Evolutionary conservation across 371 early-diverging fungal species (phyloP).

Genomic region (Mortierella sp.): DNA sequence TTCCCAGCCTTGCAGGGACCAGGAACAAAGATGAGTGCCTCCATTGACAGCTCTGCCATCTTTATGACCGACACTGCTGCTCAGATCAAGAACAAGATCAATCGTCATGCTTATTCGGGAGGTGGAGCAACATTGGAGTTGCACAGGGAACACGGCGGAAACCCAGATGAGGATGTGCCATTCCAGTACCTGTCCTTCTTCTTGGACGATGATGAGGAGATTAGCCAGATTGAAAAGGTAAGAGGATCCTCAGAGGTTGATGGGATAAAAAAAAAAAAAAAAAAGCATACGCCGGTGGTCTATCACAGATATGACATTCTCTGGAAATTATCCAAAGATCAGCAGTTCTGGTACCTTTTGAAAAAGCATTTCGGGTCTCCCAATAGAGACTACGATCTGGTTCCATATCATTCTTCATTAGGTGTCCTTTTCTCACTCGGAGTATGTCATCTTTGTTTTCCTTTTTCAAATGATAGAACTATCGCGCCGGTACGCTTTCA

Average conservation of each 20-base stretch:
- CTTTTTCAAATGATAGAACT: slow-evolving; percentile 57
- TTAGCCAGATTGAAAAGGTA: slow-evolving; percentile 76
- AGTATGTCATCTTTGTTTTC: neutral
- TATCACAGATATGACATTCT: too few species aligned
- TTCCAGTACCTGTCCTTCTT: slow-evolving; percentile 99
- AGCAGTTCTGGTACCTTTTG: too few species aligned
- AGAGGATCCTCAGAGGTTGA: neutral
- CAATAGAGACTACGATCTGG: too few species aligned
- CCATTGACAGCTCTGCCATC: slow-evolving; percentile 92
- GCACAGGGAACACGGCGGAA: slow-evolving; percentile 92
- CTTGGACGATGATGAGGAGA: slow-evolving; percentile 95
- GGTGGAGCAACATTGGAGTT: slow-evolving; percentile 94
- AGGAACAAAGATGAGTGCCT: slow-evolving; percentile 99
- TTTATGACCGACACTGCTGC: slow-evolving; percentile 95
- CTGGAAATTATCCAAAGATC: slow-evolving; percentile 6
- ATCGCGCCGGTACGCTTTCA: slow-evolving; percentile 90
- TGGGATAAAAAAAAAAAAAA: too few species aligned
- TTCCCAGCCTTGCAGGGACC: slow-evolving; percentile 98
- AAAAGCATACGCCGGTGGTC: too few species aligned
- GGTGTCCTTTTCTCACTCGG: too few species aligned
- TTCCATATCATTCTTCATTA: too few species aligned
- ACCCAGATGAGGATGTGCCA: slow-evolving; percentile 97
- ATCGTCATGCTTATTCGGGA: slow-evolving; percentile 97
- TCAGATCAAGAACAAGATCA: slow-evolving; percentile 99
- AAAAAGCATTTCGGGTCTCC: too few species aligned